A percentile compares a stretch with the other conserved stretches of the same genome.
Conservation (phyloP, 1,284 basidiomycete genomes). For the Microbotryomycetes sp. region DNA sequence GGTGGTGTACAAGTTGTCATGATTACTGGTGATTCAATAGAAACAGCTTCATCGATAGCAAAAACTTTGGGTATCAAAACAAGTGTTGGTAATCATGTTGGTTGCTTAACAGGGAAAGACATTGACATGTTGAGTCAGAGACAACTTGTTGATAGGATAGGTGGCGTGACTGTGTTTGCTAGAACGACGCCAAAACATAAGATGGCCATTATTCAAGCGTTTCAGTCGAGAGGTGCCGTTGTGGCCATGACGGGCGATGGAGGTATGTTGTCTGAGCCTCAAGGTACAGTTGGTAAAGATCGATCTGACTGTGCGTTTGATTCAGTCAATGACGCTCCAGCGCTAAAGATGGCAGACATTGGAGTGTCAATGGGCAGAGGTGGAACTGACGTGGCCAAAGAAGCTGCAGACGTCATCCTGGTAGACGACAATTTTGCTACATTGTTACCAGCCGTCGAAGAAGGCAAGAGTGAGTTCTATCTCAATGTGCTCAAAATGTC, state of each 20-base stretch:
- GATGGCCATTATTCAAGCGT: conserved; percentile 92
- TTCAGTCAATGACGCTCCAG: conserved; percentile 90
- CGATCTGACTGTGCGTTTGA: background rate
- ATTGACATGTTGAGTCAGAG: conserved; percentile 75
- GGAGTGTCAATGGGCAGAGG: conserved; percentile 95
- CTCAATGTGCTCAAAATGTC: background rate
- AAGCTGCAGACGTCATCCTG: conserved; percentile 93
- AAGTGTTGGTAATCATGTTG: conserved; percentile 39
- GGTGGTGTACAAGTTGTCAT: conserved; percentile 93
- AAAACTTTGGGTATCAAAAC: conserved; percentile 71
- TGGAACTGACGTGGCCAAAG: conserved; percentile 96
- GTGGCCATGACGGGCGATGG: conserved; percentile 99
- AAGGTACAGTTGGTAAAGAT: no score
- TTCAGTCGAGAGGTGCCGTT: conserved; percentile 76
- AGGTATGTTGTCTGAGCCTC: conserved; percentile 45
- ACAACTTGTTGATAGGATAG: conserved; percentile 78
- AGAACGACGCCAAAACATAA: conserved; percentile 93
- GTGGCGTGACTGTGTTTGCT: conserved; percentile 77
- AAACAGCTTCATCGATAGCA: conserved; percentile 85
- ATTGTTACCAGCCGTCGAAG: conserved; percentile 87
- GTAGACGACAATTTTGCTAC: conserved; percentile 97
- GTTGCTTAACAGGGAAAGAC: conserved; percentile 72
- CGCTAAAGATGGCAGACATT: conserved; percentile 95
- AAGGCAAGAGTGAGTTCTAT: conserved; percentile 54
- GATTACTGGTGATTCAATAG: conserved; percentile 94